phyloP scores from a whole-genome alignment of 2,329 filamentous ascomycete genomes.

The Colletotrichum trifolii region DNA sequence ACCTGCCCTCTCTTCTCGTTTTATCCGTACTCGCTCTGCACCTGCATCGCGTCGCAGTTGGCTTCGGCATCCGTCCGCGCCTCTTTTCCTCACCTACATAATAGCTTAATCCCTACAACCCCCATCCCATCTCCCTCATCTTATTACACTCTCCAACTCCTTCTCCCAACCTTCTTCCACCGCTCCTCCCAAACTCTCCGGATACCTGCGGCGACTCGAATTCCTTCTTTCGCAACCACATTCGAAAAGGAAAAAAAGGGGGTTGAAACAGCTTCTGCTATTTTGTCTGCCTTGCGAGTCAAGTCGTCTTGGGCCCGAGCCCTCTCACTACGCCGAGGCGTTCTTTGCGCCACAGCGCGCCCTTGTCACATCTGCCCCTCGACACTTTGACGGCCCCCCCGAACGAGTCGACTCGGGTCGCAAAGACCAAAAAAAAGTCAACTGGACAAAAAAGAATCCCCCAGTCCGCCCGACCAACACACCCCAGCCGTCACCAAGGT shows the following conservation, averaged over 20 bases:
- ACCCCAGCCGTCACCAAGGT: slow-evolving; percentile 3
- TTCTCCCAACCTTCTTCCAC: slow-evolving; percentile 17
- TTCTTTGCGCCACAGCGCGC: slow-evolving; percentile 38
- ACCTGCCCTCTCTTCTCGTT: not conserved
- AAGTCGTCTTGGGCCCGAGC: slow-evolving; percentile 36
- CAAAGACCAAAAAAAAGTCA: not conserved
- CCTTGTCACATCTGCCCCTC: slow-evolving; percentile 29
- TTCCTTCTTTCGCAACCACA: slow-evolving; percentile 12
- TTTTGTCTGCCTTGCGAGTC: slow-evolving; percentile 39
- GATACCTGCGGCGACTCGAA: not conserved
- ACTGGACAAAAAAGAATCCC: no score
- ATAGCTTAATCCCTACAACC: slow-evolving; percentile 32
- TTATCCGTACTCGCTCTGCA: not conserved
- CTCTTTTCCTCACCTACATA: slow-evolving; percentile 25
- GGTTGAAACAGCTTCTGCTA: slow-evolving; percentile 36
- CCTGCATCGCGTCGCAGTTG: no score
- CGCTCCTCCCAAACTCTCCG: slow-evolving; percentile 10
- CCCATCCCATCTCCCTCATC: slow-evolving; percentile 31
- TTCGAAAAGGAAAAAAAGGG: slow-evolving; percentile 31
- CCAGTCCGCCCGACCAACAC: not conserved
- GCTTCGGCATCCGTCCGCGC: no score
- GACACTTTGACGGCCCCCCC: slow-evolving; percentile 26
- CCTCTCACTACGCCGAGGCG: slow-evolving; percentile 38
- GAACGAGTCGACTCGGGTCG: slow-evolving; percentile 31
- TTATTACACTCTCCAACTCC: slow-evolving; percentile 1